Percentiles rank a stretch among this genome's conserved stretches.
Evolutionary conservation across 768 basidiomycete genomes (phyloP).

Genomic region (Macrolepiota albuminosa): DNA sequence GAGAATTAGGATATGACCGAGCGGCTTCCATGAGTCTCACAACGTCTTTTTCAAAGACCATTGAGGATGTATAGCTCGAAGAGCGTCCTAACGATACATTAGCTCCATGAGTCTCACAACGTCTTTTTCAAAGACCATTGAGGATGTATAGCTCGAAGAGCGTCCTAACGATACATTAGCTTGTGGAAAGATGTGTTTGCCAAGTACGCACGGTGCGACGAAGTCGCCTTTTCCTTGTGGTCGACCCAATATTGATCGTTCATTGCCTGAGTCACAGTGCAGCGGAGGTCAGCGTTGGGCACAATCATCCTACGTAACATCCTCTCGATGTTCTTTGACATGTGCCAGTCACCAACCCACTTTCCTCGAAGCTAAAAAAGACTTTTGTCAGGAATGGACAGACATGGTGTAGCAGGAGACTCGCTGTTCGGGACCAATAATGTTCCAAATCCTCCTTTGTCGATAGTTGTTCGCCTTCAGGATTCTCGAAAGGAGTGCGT

Average conservation of each 20-base stretch:
- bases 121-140: constrained; percentile 49
- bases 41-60: constrained; percentile 48
- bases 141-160: constrained; percentile 42
- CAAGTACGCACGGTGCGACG: constrained; percentile 36
- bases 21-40: constrained; percentile 33
- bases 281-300: constrained; percentile 78
- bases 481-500: constrained; percentile 86
- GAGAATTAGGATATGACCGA: constrained; percentile 25
- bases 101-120: constrained; percentile 31
- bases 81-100: constrained; percentile 34
- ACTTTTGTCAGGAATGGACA: background rate
- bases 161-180: constrained; percentile 29
- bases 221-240: constrained; percentile 13
- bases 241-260: constrained; percentile 62
- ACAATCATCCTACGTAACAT: constrained; percentile 74
- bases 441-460: constrained; percentile 77
- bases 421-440: constrained; percentile 82
- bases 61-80: constrained; percentile 40
- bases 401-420: constrained; percentile 16
- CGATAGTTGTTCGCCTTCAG: constrained; percentile 72
- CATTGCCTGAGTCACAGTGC: constrained; percentile 63
- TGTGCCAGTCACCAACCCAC: constrained; percentile 82
- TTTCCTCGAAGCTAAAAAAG: constrained; percentile 61
- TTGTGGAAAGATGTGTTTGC: background rate
- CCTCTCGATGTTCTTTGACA: constrained; percentile 59